phyloP scores from a whole-genome alignment of 306 rosid genomes.

The Sechiopsis laciniata region DNA sequence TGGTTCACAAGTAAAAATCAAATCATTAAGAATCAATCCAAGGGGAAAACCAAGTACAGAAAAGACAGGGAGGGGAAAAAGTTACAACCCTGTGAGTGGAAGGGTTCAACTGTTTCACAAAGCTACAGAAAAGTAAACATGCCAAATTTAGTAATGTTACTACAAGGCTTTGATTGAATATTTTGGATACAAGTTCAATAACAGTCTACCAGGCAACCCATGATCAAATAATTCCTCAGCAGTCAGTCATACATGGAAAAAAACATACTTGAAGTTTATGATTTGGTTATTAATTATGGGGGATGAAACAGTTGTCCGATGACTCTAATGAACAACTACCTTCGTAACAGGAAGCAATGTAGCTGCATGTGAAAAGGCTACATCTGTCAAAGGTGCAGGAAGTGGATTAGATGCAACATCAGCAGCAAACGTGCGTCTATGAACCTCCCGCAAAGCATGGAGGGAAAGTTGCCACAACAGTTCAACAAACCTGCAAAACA shows the following conservation, averaged over 20 bases:
- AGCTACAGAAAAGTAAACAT: background rate
- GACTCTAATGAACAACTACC: conserved; percentile 39
- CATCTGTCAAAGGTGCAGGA: conserved; percentile 91
- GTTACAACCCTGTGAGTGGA: too few species aligned
- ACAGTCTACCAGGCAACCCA: background rate
- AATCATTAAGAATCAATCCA: background rate
- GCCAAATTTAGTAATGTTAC: too few species aligned
- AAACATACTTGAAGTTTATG: background rate
- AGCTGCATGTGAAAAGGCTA: conserved; percentile 97
- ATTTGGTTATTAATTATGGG: background rate
- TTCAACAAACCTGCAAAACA: too few species aligned
- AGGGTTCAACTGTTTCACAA: too few species aligned
- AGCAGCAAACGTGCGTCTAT: conserved; percentile 78
- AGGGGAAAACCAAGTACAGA: background rate
- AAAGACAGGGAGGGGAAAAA: too few species aligned
- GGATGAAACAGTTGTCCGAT: background rate
- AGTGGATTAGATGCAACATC: conserved; percentile 84
- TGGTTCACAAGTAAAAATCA: conserved; percentile 3
- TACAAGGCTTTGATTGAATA: background rate
- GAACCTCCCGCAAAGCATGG: conserved; percentile 98
- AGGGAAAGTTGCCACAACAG: conserved; percentile 7
- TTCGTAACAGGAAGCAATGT: conserved; percentile 95
- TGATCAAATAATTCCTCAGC: background rate
- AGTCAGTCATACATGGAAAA: background rate
- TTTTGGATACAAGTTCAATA: background rate